Evolutionary conservation across 2,329 filamentous ascomycete species (phyloP), one percentile per base, ranked within the genome.

Genomic region (Truncatella angustata): DNA sequence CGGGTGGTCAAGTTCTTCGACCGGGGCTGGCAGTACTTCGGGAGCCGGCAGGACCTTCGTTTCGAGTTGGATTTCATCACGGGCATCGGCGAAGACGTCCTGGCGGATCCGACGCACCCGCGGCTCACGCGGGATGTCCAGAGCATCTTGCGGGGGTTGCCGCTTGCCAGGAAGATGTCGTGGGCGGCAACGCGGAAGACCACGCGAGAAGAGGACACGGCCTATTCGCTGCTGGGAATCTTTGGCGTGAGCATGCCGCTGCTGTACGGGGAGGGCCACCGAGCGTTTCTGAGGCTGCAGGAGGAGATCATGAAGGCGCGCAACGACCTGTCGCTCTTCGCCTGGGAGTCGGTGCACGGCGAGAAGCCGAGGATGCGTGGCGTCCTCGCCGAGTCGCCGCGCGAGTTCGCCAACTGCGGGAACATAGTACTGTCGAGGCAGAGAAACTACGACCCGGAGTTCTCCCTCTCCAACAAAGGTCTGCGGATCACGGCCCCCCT

Each of bases 231-330:
- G n/a, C n/a, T n/a, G n/a, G n/a, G n/a, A n/a, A n/a, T n/a, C n/a
- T n/a, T n/a, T 26, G 58, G 58, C 30, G 53, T 70, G 20, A 64
- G 60, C 26, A 66, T 70, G 57, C 59, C 65, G 4, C 50, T 68
- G 24, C 54, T 68, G 9, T 67, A 68, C 21, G 66, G 67, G 5
- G 67, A 70, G 45, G 65, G 64, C 14, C 40, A 36, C 9, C 54
- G 55, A 34, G 62, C 65, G 2, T 68, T 67, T 37, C 37, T 56
- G 18, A 44, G 65, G n/a, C 57, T 68, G 4, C 62, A 66, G 50
- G 52, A 65, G 16, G 60, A 64, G 24, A 68, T 70, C 24, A 58
- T 69, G 5, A 53, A 35, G 24, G 16, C 20, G 45, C 35, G 11
- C 30, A 16, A n/a, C 2, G 45, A 48, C 23, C 14, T 37, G 32